Evolutionary conservation across 257 asterid genomes (phyloP).

Genomic region (Paulownia fortunei): DNA sequence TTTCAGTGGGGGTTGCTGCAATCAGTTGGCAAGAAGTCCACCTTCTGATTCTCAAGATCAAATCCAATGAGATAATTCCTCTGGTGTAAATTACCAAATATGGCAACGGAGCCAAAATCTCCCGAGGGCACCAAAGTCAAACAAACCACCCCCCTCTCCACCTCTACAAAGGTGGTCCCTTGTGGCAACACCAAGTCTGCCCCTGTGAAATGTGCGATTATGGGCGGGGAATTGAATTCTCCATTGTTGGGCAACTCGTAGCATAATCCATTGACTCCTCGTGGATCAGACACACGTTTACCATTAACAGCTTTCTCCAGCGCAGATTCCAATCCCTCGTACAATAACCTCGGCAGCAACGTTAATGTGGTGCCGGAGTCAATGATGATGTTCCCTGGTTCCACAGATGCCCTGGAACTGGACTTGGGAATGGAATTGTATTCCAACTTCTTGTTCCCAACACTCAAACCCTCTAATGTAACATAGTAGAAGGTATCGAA

Average conservation of each 20-base stretch:
- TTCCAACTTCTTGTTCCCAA: slow-evolving; percentile 26
- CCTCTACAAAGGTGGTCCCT: slow-evolving; percentile 38
- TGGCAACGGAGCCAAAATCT: neutral
- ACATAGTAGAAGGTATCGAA: slow-evolving; percentile 47
- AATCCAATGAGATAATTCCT: slow-evolving; percentile 41
- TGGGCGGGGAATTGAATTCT: slow-evolving; percentile 14
- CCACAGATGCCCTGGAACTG: neutral
- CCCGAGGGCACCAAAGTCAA: slow-evolving; percentile 32
- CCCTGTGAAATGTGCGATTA: slow-evolving; percentile 45
- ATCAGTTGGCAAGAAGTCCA: slow-evolving; percentile 47
- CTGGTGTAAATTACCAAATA: slow-evolving; percentile 53
- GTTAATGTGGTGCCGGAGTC: slow-evolving; percentile 62
- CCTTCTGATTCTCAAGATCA: slow-evolving; percentile 39
- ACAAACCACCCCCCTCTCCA: slow-evolving; percentile 39
- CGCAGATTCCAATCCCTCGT: slow-evolving; percentile 20
- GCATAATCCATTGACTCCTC: slow-evolving; percentile 30
- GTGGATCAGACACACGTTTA: slow-evolving; percentile 11
- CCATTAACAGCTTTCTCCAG: slow-evolving; percentile 5
- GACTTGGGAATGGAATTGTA: neutral
- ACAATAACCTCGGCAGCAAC: slow-evolving; percentile 20
- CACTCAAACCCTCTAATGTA: slow-evolving; percentile 46
- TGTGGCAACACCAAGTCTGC: slow-evolving; percentile 46
- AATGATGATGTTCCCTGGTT: slow-evolving; percentile 46
- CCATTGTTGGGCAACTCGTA: neutral
- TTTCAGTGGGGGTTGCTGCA: slow-evolving; percentile 24